Conservation (phyloP, 371 early-diverging fungal species). For the Rhizopus delemar region DNA sequence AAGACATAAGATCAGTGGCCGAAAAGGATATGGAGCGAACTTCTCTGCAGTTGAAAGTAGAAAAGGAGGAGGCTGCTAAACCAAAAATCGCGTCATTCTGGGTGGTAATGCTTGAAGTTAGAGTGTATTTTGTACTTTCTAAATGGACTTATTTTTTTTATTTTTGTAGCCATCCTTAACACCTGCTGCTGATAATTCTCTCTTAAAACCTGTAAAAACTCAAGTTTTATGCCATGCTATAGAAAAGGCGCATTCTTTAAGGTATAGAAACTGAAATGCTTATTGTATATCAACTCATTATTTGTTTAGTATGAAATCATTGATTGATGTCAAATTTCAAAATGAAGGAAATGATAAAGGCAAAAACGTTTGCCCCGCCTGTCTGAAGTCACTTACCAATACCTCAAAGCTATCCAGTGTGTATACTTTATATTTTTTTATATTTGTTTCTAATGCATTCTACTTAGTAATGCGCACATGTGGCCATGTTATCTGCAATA, state of each 20-base stretch:
- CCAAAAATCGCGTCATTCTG: constrained; percentile 75
- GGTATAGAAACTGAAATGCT: constrained; percentile 37
- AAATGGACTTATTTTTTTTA: constrained; percentile 10
- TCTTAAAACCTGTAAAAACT: constrained; percentile 50
- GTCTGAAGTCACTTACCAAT: constrained; percentile 80
- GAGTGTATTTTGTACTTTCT: constrained; percentile 9
- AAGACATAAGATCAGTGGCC: constrained; percentile 31
- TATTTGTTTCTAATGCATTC: constrained; percentile 6
- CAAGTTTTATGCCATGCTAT: constrained; percentile 73
- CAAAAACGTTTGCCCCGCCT: constrained; percentile 76
- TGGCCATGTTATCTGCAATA: constrained; percentile 86
- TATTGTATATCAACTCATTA: background rate
- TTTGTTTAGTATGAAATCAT: constrained; percentile 67
- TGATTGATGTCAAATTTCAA: constrained; percentile 76
- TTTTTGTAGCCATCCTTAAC: constrained; percentile 69
- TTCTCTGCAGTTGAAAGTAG: constrained; percentile 52
- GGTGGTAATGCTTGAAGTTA: constrained; percentile 55
- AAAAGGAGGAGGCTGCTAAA: constrained; percentile 57
- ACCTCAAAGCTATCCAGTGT: constrained; percentile 71
- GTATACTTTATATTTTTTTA: constrained; percentile 1
- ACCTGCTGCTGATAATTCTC: constrained; percentile 66
- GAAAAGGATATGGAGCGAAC: constrained; percentile 47
- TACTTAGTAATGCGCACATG: constrained; percentile 71
- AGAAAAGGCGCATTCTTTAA: constrained; percentile 67
- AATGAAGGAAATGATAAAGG: constrained; percentile 29